Percentiles rank a stretch among this genome's conserved stretches.
Conservation (phyloP, 1,139 yeast species). For the Saccharomyces hybrid region DNA sequence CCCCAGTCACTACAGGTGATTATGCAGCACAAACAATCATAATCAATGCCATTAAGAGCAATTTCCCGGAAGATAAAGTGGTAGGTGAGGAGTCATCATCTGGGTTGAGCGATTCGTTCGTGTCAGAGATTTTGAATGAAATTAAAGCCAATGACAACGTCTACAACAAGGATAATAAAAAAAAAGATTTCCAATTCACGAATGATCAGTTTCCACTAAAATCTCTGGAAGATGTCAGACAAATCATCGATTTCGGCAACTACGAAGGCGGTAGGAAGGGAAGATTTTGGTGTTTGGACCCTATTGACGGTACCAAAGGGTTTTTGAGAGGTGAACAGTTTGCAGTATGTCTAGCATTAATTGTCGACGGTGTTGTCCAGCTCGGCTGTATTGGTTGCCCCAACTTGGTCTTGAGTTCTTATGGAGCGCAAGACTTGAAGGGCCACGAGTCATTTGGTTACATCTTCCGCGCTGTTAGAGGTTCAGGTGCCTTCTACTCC, state of each 20-base stretch:
- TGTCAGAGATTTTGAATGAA: slow-evolving; percentile 44
- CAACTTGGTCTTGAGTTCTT: slow-evolving; percentile 41
- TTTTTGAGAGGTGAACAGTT: slow-evolving; percentile 93
- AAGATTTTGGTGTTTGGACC: slow-evolving; percentile 94
- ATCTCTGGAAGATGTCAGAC: slow-evolving; percentile 45
- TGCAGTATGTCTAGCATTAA: slow-evolving; percentile 88
- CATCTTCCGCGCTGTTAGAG: slow-evolving; percentile 63
- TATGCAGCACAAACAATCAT: slow-evolving; percentile 94
- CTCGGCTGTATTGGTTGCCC: slow-evolving; percentile 97
- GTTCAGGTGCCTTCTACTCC: slow-evolving; percentile 63
- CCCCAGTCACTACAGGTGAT: slow-evolving; percentile 96
- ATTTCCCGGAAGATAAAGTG: slow-evolving; percentile 76
- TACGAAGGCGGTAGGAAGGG: slow-evolving; percentile 72
- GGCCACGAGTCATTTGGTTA: slow-evolving; percentile 27
- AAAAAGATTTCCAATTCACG: slow-evolving; percentile 27
- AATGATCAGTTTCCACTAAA: slow-evolving; percentile 33
- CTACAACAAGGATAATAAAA: slow-evolving; percentile 11
- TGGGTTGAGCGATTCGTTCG: slow-evolving; percentile 46
- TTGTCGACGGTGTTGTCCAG: slow-evolving; percentile 76
- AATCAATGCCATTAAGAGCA: slow-evolving; percentile 69
- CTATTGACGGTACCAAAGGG: slow-evolving; percentile 99
- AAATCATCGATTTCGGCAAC: slow-evolving; percentile 70
- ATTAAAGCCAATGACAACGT: slow-evolving; percentile 38
- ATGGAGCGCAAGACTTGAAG: slow-evolving; percentile 28
- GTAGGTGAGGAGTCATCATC: slow-evolving; percentile 93